Base-by-base conservation (phyloP, 768 basidiomycete species). In the Fistulinella prunicolor region DNA sequence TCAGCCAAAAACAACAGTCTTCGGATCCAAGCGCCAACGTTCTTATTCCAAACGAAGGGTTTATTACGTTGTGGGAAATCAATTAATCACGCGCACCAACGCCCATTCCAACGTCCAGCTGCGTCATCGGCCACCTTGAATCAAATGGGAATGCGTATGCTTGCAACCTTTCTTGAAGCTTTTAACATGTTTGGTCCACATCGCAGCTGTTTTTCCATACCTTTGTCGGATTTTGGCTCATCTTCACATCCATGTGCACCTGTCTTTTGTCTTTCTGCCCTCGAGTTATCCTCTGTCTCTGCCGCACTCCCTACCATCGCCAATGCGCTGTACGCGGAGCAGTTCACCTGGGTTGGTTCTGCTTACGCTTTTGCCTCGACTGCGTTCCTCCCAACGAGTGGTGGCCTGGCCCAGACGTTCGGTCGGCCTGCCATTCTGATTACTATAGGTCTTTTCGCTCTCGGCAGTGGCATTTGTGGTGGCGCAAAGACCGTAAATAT, bases 251-350 rank as follows among this genome's bases (percentile, higher is more conserved):
- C 0, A 59, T 71, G 34, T 62, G 62, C 30, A 53, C 57, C 30
- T 55, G 57, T 6, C 54, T 61, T n/a, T 1, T 70, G 59, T 41
- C 58, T 72, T 9, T 58, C 60, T 20, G 70, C 71, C 2, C 55
- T 72, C 40, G 71, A 72, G 29, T 8, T 50, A n/a, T 34, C 51
- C 9, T 62, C 66, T 30, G 65, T 74, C 14, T 61, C 70, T 8
- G 76, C 71, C 1, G 74, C 73, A 6, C 65, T 74, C 1, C 76
- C 76, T 0, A 72, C 71, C 7, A 76, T 77, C 30, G 62, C 69
- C 7, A 48, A 63, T 23, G 64, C 66, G 8, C 60, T 78, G 3
- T 39, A 71, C 14, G 70, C 69, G 0, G 56, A 57, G 29, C 58
- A 73, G 20, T 77, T 73, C 44, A 51, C 69, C 1, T 80, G 78